A percentile compares a stretch with the other conserved stretches of the same genome.
phyloP scores from a whole-genome alignment of 345 rosid genomes.

The Murraya koenigii region DNA sequence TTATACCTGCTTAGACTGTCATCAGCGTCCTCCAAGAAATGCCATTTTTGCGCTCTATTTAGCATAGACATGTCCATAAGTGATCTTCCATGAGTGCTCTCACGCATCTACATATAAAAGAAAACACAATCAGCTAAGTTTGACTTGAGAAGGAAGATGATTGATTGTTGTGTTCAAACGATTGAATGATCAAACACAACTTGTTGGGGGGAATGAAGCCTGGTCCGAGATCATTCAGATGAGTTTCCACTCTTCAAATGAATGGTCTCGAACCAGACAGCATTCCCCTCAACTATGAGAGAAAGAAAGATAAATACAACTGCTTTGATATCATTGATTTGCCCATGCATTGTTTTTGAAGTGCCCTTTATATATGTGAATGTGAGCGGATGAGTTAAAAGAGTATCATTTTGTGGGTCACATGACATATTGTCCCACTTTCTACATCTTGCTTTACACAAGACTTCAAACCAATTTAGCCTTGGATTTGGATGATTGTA shows the following conservation, averaged over 20 bases:
- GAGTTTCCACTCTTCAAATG: not conserved
- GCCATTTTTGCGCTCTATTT: not conserved
- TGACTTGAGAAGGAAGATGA: not conserved
- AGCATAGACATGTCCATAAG: not conserved
- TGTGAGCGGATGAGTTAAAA: conserved; percentile 21
- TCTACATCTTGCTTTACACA: conserved; percentile 29
- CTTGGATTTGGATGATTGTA: conserved; percentile 12
- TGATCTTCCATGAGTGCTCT: not conserved
- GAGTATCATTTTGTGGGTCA: conserved; percentile 25
- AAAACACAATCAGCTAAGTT: not conserved
- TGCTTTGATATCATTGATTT: conserved; percentile 27
- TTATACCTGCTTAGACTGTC: conserved; percentile 4
- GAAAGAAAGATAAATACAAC: not conserved
- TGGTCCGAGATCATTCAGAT: conserved; percentile 55
- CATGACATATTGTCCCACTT: conserved; percentile 30
- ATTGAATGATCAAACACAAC: no score
- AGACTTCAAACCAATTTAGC: conserved; percentile 9
- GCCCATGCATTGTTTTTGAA: conserved; percentile 39
- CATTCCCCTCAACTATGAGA: conserved; percentile 52
- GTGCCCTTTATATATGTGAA: conserved; percentile 35
- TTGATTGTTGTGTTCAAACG: not conserved
- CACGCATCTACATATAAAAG: not conserved
- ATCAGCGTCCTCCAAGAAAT: conserved; percentile 2
- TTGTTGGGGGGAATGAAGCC: conserved; percentile 42
- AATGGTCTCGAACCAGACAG: conserved; percentile 66